Percentiles rank a stretch among this genome's conserved stretches.
Evolutionary conservation across 2,329 filamentous ascomycete genomes (phyloP).

Genomic region (Davidsoniella australis): DNA sequence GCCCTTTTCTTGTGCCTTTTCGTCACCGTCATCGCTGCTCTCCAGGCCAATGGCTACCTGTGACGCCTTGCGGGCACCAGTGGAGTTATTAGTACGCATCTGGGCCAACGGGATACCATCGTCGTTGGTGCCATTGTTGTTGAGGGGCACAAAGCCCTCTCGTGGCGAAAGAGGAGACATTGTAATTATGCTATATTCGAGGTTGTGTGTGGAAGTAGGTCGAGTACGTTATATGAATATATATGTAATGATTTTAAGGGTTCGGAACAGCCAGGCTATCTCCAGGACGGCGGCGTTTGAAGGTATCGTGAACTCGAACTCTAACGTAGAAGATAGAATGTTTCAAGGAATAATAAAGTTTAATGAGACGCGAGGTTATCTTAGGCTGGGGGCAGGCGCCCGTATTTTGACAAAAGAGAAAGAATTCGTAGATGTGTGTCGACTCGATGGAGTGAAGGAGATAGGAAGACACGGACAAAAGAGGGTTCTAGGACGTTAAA

Average conservation of each 20-base stretch:
- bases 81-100: slow-evolving; percentile 36
- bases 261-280: no score
- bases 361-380: neutral
- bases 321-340: no score
- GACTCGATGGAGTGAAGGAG: no score
- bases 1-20: slow-evolving; percentile 27
- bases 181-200: neutral
- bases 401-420: no score
- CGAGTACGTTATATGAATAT: neutral
- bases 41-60: slow-evolving; percentile 21
- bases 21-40: slow-evolving; percentile 14
- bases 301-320: no score
- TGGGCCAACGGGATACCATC: slow-evolving; percentile 36
- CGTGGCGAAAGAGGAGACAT: slow-evolving; percentile 21
- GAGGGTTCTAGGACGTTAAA: no score
- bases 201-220: neutral
- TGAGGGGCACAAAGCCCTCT: slow-evolving; percentile 29
- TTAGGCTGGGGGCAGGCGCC: neutral
- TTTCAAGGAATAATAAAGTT: neutral
- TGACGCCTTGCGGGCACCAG: slow-evolving; percentile 32
- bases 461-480: no score
- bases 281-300: no score
- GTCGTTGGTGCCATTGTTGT: slow-evolving; percentile 19
- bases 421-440: no score
- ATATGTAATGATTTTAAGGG: slow-evolving; percentile 2